Evolutionary conservation across 2,329 filamentous ascomycete species (phyloP), one percentile per base, ranked within the genome.

Genomic region (Fusarium sp.): DNA sequence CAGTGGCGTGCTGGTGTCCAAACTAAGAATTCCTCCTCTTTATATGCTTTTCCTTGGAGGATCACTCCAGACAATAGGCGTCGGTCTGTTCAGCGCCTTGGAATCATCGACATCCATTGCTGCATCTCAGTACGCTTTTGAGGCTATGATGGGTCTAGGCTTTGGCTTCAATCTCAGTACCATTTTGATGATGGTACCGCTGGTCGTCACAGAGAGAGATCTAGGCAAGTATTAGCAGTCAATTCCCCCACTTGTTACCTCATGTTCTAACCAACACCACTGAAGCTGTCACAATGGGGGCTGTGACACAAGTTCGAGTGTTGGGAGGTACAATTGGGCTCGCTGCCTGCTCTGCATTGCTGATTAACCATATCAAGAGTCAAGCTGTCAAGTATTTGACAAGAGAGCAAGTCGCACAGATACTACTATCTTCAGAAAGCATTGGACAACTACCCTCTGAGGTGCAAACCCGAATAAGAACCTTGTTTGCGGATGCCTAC

Each of bases 281-380:
- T 10, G 14, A 4, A 64, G 61, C 61, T 19, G 61, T 64, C 4
- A 59, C 54, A n/a, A 63, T 64, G 58, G 61, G 61, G 2, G 42
- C 61, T 1, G 32, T 60, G 4, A 63, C 61, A 1, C 61, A 64
- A 13, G 36, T 60, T 4, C 37, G 61, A 13, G 60, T 63, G 5
- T 45, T 64, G 38, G 61, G 59, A 14, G 61, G 61, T 10, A 64
- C 61, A 23, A 54, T 64, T 1, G 57, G 54, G n/a, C 61, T 63
- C 4, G 61, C 61, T 4, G 25, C 51, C 10, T 63, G 61, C 19
- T 42, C 47, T 1, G 36, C 35, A 3, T 43, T 49, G 47, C 19
- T 49, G 19, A 42, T 49, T 4, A 43, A 49, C 17, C 27, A 49
- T 23, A 49, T 49, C 9, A 49, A 49, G 21, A 27, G n/a, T n/a